Base-by-base conservation (phyloP, 768 basidiomycete genomes). In the Podaxis sp. region DNA sequence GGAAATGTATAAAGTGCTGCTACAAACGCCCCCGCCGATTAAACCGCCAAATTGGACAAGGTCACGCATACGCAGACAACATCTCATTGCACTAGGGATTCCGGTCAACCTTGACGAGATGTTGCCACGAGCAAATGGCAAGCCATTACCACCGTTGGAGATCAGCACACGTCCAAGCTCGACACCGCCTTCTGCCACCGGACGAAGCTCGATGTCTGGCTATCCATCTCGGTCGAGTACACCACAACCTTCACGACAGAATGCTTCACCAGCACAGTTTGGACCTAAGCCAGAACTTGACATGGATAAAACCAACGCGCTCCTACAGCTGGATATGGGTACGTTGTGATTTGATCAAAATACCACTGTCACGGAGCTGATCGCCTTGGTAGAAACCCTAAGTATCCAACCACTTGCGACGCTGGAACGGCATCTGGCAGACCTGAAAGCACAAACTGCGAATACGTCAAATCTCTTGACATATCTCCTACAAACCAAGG, bases 31-130 rank as follows among this genome's bases (percentile, higher is more conserved):
- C 2, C 88, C 91, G 37, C 84, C 88, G 9, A 88, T 85, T 50
- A 87, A 90, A 71, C 89, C 92, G n/a, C 88, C 94, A 57, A 96
- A 93, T 68, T 98, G 96, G 96, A 95, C 88, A 55, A 88, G 94
- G 52, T 96, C 94, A 61, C 85, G 91, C 49, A 94, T 94, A 71
- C 85, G 96, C 60, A 80, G 94, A 53, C 93, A 94, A 70, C 93
- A 97, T 69, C 80, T 98, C 53, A 96, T 96, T 64, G 77, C 93
- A 12, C 85, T 98, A 25, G 96, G 96, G 24, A 89, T 98, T 51
- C 96, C 96, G 3, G 92, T 98, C 57, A 98, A 98, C 70, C 80
- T 98, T 5, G 96, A 98, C 71, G 96, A 98, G 76, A 87, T 96
- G 7, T 77, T 93, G 43, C 90, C 91, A 2, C 85, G 82, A 52